Conservation (phyloP, 2,329 filamentous ascomycete genomes). For the Aspergillus calidoustus region DNA sequence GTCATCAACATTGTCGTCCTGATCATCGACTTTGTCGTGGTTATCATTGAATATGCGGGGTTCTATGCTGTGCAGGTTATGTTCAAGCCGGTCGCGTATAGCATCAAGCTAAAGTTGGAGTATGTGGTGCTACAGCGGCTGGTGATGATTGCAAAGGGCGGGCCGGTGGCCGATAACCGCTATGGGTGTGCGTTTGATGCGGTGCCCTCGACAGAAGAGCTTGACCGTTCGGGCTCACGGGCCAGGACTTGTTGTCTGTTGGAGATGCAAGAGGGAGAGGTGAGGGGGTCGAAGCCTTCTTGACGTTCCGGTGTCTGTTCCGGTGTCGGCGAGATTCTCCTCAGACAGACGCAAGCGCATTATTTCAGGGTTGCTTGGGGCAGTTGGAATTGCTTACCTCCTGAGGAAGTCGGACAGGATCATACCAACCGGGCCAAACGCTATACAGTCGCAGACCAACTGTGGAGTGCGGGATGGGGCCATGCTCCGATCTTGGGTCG, state of each 20-base stretch:
- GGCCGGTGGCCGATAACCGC: background rate
- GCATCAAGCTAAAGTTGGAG: constrained; percentile 57
- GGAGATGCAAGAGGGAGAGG: background rate
- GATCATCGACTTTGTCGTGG: constrained; percentile 48
- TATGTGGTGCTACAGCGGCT: constrained; percentile 57
- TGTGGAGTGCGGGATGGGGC: background rate
- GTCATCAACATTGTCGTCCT: constrained; percentile 55
- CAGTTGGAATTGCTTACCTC: background rate
- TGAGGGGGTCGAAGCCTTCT: background rate
- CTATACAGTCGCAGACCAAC: background rate
- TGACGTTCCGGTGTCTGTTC: background rate
- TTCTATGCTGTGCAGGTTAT: constrained; percentile 46
- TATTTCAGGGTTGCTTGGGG: background rate
- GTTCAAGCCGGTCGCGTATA: constrained; percentile 45
- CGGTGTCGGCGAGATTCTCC: background rate
- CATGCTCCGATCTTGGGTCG: background rate
- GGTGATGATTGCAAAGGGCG: constrained; percentile 27
- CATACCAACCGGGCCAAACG: background rate
- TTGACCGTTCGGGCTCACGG: background rate
- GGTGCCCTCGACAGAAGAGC: constrained; percentile 2
- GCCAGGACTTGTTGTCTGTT: background rate
- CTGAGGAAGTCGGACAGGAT: background rate
- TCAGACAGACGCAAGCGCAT: background rate
- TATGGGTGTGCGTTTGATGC: background rate
- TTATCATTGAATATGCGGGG: constrained; percentile 46